Evolutionary conservation across 305 asterid genomes (phyloP).

Genomic region (Fraxinus ornus): DNA sequence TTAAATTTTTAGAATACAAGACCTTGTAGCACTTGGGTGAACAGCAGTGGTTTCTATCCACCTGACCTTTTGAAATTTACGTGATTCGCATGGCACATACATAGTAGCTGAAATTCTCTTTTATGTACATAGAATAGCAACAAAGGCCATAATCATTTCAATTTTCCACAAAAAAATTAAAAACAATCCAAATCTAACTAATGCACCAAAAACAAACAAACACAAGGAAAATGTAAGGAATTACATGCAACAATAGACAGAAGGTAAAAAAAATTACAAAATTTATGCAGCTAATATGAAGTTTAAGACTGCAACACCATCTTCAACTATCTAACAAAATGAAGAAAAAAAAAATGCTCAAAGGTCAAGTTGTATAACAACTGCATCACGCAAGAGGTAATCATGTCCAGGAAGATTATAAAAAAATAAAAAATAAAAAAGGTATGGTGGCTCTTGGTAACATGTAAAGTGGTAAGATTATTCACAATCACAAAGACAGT

Average conservation of each 20-base stretch:
- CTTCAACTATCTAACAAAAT: not conserved
- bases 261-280: not conserved
- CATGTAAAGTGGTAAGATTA: not conserved
- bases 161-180: not conserved
- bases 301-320: not conserved
- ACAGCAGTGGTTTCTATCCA: too few relatives aligned
- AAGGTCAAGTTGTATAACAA: not conserved
- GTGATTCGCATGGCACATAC: too few relatives aligned
- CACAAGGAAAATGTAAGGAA: not conserved
- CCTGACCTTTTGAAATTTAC: too few relatives aligned
- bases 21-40: too few relatives aligned
- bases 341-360: not conserved
- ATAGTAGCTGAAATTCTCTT: too few relatives aligned
- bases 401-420: not conserved
- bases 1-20: too few relatives aligned
- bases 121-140: slow-evolving; percentile 14
- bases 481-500: not conserved
- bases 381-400: not conserved
- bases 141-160: slow-evolving; percentile 17
- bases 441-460: not conserved
- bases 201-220: not conserved
- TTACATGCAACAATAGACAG: not conserved
- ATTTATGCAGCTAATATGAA: not conserved
- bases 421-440: not conserved
- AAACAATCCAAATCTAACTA: not conserved